Percentiles rank a stretch among this genome's conserved stretches.
phyloP scores from a whole-genome alignment of 805 yeast genomes.

The Dipodascopsis uninucleata region DNA sequence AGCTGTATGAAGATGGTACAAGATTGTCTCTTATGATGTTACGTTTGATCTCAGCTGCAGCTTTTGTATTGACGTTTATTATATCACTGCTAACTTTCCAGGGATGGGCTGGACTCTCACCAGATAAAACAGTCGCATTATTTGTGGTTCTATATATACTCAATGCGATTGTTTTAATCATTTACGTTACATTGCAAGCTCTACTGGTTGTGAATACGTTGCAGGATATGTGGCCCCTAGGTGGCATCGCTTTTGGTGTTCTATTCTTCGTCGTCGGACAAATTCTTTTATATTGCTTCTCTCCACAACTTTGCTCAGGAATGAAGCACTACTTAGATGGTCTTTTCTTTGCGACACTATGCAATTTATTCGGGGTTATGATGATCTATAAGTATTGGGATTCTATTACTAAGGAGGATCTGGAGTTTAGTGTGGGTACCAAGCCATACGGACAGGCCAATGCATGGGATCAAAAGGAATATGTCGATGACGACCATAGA shows the following conservation, averaged over 20 bases:
- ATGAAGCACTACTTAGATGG: conserved; percentile 90
- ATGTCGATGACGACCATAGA: conserved; percentile 17
- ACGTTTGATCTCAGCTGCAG: conserved; percentile 48
- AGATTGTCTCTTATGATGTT: conserved; percentile 54
- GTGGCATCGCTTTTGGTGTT: conserved; percentile 69
- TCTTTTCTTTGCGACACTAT: conserved; percentile 72
- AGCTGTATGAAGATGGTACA: conserved; percentile 94
- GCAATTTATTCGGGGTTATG: conserved; percentile 81
- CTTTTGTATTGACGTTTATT: conserved; percentile 65
- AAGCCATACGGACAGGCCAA: conserved; percentile 43
- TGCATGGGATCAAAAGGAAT: conserved; percentile 24
- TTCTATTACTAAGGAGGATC: conserved; percentile 88
- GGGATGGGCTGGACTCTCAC: conserved; percentile 46
- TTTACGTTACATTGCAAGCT: conserved; percentile 65
- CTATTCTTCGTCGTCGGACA: conserved; percentile 82
- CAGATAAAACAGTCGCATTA: conserved; percentile 59
- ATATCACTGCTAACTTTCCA: conserved; percentile 71
- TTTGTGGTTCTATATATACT: conserved; percentile 67
- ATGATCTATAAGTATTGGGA: conserved; percentile 98
- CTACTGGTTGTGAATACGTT: conserved; percentile 64
- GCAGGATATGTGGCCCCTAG: conserved; percentile 81
- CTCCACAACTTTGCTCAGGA: conserved; percentile 59
- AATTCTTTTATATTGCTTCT: conserved; percentile 65
- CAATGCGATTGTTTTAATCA: conserved; percentile 61
- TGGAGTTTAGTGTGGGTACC: conserved; percentile 77